Percentiles rank a stretch among this genome's conserved stretches.
Conservation (phyloP, 371 early-diverging fungal genomes). For the Chytridiales sp. region DNA sequence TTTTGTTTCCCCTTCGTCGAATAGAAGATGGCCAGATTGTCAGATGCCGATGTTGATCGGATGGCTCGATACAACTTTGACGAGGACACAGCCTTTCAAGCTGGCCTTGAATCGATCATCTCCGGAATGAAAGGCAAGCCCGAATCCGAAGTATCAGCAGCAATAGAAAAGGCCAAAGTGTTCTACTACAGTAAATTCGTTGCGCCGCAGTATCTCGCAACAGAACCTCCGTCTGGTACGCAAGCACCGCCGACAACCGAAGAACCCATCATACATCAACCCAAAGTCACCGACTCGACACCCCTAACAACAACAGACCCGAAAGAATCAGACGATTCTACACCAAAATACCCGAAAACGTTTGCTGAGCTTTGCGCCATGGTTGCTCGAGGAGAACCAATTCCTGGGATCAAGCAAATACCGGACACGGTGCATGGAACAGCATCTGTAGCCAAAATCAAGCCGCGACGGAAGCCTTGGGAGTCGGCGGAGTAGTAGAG, state of each 20-base stretch:
- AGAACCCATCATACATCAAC: neutral
- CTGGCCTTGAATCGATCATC: conserved; percentile 31
- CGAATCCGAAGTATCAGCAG: conserved; percentile 5
- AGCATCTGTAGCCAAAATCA: conserved; percentile 3
- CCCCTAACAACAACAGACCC: neutral
- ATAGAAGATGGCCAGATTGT: too few species aligned
- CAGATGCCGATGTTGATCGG: too few species aligned
- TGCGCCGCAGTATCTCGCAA: neutral
- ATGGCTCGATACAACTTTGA: conserved; percentile 34
- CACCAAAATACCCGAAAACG: conserved; percentile 29
- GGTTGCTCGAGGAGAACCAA: conserved; percentile 40
- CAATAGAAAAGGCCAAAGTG: conserved; percentile 34
- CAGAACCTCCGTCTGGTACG: neutral
- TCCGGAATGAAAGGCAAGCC: conserved; percentile 5
- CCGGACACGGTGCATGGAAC: conserved; percentile 34
- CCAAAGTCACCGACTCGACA: neutral
- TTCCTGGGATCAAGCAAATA: conserved; percentile 47
- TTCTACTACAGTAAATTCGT: conserved; percentile 43
- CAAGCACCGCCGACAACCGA: neutral
- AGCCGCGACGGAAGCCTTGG: conserved; percentile 31
- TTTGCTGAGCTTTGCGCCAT: conserved; percentile 44
- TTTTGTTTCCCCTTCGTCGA: too few species aligned
- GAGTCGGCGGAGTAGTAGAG: conserved; percentile 15
- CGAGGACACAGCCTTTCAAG: conserved; percentile 34
- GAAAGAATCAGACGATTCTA: neutral